Conservation (phyloP, 139 green algal genomes). For the Nannochloris sp. region DNA sequence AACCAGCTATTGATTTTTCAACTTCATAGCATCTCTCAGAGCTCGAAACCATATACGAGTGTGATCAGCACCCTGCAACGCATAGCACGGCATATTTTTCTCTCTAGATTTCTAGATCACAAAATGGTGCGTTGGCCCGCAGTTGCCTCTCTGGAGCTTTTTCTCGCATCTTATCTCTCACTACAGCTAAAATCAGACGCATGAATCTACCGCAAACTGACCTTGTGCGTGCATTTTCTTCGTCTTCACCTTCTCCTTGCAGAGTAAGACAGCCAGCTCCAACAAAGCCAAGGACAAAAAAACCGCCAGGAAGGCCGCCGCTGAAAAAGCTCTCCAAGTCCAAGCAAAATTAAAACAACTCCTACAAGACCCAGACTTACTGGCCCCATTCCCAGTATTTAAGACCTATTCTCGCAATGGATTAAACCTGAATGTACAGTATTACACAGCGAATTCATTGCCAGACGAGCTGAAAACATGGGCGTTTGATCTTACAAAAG, state of each 20-base stretch:
- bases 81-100: too few relatives aligned
- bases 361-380: not conserved
- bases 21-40: too few relatives aligned
- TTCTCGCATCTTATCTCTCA: too few relatives aligned
- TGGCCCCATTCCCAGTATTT: not conserved
- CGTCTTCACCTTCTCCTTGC: not conserved
- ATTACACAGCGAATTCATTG: not conserved
- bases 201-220: too few relatives aligned
- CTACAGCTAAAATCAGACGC: too few relatives aligned
- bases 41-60: too few relatives aligned
- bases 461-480: not conserved
- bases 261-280: not conserved
- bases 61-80: too few relatives aligned
- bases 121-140: too few relatives aligned
- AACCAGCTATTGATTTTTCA: too few relatives aligned
- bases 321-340: not conserved
- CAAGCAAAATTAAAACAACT: not conserved
- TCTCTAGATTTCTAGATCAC: too few relatives aligned
- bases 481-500: not conserved
- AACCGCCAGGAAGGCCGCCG: not conserved
- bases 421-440: not conserved
- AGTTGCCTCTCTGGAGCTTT: too few relatives aligned
- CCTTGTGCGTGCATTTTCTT: too few relatives aligned
- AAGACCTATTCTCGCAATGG: not conserved
- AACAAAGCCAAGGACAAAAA: not conserved